These are phyloP conservation scores for Cordyceps cateniannulata DNA, from an alignment of 2,329 filamentous ascomycete species.

Conservation along the genomic window DNA sequence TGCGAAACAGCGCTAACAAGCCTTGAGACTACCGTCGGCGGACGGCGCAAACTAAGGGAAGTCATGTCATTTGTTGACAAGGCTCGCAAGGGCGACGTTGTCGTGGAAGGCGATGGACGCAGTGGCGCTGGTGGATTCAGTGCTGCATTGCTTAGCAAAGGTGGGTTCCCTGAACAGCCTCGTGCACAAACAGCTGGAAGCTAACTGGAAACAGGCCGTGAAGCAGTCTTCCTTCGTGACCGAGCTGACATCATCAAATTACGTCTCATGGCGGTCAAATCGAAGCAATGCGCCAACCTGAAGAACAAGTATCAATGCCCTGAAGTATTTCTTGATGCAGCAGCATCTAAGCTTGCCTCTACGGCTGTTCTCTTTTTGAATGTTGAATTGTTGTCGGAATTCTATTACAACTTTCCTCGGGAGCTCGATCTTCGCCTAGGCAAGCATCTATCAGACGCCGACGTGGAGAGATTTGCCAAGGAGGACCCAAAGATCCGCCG, in stretches of 20 bases:
- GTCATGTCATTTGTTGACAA: slow-evolving; percentile 89
- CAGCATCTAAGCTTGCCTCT: slow-evolving; percentile 87
- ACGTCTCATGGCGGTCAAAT: slow-evolving; percentile 80
- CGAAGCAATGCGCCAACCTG: slow-evolving; percentile 75
- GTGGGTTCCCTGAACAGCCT: slow-evolving; percentile 38
- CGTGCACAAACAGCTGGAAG: neutral
- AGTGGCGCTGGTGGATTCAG: slow-evolving; percentile 93
- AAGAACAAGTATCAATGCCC: slow-evolving; percentile 96
- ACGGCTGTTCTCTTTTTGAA: slow-evolving; percentile 97
- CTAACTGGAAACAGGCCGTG: slow-evolving; percentile 57
- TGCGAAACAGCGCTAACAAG: slow-evolving; percentile 72
- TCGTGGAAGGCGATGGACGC: slow-evolving; percentile 74
- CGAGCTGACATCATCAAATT: slow-evolving; percentile 85
- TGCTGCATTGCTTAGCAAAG: slow-evolving; percentile 73
- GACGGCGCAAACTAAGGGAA: slow-evolving; percentile 78
- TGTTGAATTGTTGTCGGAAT: slow-evolving; percentile 91
- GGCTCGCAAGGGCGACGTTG: slow-evolving; percentile 76
- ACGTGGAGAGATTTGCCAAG: slow-evolving; percentile 84
- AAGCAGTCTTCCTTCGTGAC: slow-evolving; percentile 90
- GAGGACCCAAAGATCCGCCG: slow-evolving; percentile 86
- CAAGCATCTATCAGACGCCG: slow-evolving; percentile 66
- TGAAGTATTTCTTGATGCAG: slow-evolving; percentile 95
- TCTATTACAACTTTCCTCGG: slow-evolving; percentile 95
- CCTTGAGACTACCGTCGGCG: slow-evolving; percentile 72
- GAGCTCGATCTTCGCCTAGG: slow-evolving; percentile 85